These are phyloP conservation scores for Hanseniaspora hatyaiensis DNA, from an alignment of 805 yeast species.

Conservation along the genomic window DNA sequence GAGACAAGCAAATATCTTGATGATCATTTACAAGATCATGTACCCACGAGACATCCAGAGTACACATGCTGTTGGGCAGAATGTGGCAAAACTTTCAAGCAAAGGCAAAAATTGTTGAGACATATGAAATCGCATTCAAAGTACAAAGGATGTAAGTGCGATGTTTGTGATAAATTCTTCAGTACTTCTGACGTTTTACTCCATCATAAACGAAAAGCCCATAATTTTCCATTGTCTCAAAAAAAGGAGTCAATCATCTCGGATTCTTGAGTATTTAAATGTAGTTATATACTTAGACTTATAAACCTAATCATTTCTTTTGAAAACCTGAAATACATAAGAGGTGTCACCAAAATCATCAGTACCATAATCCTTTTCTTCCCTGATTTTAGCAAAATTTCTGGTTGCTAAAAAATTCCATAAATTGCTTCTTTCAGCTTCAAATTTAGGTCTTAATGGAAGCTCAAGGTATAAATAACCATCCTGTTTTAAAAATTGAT, in stretches of 20 bases:
- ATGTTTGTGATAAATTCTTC: slow-evolving; percentile 55
- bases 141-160: slow-evolving; percentile 67
- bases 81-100: slow-evolving; percentile 64
- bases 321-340: slow-evolving; percentile 28
- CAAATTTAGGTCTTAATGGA: slow-evolving; percentile 61
- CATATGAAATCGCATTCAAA: slow-evolving; percentile 85
- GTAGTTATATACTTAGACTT: too few relatives aligned
- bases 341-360: slow-evolving; percentile 77
- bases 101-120: slow-evolving; percentile 73
- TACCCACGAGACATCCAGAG: slow-evolving; percentile 58
- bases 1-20: slow-evolving; percentile 50
- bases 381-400: slow-evolving; percentile 25
- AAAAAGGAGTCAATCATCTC: not conserved
- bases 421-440: slow-evolving; percentile 47
- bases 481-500: slow-evolving; percentile 33
- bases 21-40: slow-evolving; percentile 57
- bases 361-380: slow-evolving; percentile 46
- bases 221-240: not conserved
- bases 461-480: slow-evolving; percentile 51
- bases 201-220: slow-evolving; percentile 56
- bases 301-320: not conserved
- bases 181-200: slow-evolving; percentile 65
- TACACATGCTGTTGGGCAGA: slow-evolving; percentile 70
- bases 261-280: not conserved
- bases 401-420: slow-evolving; percentile 42